Percentiles rank a stretch among this genome's conserved stretches.
These are phyloP conservation scores for Senecio squalidus DNA, from an alignment of 140 eudicot genomes.

Conservation along the genomic window DNA sequence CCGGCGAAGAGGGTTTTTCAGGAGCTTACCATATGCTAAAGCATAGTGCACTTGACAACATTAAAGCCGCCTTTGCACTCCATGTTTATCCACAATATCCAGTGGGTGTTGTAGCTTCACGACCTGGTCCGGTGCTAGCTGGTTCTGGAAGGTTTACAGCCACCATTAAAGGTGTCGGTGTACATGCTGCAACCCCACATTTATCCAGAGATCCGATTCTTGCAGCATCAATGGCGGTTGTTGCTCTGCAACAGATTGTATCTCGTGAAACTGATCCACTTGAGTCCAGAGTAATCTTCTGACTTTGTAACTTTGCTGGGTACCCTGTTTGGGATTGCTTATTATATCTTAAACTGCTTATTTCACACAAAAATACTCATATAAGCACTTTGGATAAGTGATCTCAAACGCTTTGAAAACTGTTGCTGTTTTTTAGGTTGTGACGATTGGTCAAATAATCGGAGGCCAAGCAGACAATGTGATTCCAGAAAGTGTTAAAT, in stretches of 20 bases:
- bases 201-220: slow-evolving; percentile 42
- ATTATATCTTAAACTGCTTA: background rate
- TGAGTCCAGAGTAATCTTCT: slow-evolving; percentile 48
- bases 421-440: slow-evolving; percentile 33
- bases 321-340: no score
- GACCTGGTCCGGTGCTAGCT: slow-evolving; percentile 55
- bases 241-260: slow-evolving; percentile 59
- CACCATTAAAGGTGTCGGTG: slow-evolving; percentile 42
- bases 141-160: slow-evolving; percentile 57
- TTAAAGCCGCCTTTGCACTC: slow-evolving; percentile 66
- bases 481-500: slow-evolving; percentile 43
- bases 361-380: no score
- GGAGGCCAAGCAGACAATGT: slow-evolving; percentile 46
- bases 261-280: slow-evolving; percentile 70
- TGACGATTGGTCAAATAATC: slow-evolving; percentile 39
- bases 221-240: slow-evolving; percentile 50
- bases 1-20: slow-evolving; percentile 85
- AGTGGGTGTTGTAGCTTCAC: slow-evolving; percentile 47
- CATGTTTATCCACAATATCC: slow-evolving; percentile 59
- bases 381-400: background rate
- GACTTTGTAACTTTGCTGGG: background rate
- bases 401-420: background rate
- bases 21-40: slow-evolving; percentile 80
- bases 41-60: slow-evolving; percentile 58
- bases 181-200: slow-evolving; percentile 47